A percentile compares a stretch with the other conserved stretches of the same genome.
These are phyloP conservation scores for Cicer yamashitae DNA, from an alignment of 306 rosid genomes.

Conservation along the genomic window DNA sequence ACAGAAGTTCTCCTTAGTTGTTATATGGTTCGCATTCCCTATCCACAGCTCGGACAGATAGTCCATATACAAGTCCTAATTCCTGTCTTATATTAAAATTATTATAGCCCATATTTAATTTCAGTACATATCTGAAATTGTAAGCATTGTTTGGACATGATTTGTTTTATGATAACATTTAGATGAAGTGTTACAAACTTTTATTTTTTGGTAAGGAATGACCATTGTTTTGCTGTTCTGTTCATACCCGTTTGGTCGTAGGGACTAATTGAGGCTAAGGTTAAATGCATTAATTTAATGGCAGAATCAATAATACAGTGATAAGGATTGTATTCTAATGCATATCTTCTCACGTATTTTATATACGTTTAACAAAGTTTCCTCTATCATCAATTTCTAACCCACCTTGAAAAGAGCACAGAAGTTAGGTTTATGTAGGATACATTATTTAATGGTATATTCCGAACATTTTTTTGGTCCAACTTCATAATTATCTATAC, in stretches of 20 bases:
- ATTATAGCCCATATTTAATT: slow-evolving; percentile 51
- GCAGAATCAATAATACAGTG: slow-evolving; percentile 28
- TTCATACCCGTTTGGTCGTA: neutral
- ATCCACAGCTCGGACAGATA: slow-evolving; percentile 53
- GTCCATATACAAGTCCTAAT: slow-evolving; percentile 52
- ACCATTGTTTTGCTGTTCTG: slow-evolving; percentile 10
- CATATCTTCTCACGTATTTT: slow-evolving; percentile 5
- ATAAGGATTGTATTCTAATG: slow-evolving; percentile 21
- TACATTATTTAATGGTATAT: neutral
- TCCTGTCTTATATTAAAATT: slow-evolving; percentile 45
- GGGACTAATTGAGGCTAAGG: slow-evolving; percentile 11
- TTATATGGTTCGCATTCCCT: slow-evolving; percentile 46
- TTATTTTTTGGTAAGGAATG: slow-evolving; percentile 41
- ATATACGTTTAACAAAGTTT: neutral
- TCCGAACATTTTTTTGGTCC: neutral
- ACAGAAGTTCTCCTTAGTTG: slow-evolving; percentile 42
- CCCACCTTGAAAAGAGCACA: neutral
- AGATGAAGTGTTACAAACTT: slow-evolving; percentile 42
- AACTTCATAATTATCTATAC: slow-evolving; percentile 3
- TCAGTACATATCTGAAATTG: slow-evolving; percentile 55
- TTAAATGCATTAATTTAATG: slow-evolving; percentile 24
- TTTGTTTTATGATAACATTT: slow-evolving; percentile 51
- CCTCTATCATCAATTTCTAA: slow-evolving; percentile 7
- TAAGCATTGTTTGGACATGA: slow-evolving; percentile 61
- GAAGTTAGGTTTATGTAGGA: neutral